Evolutionary conservation across 495 filamentous ascomycete genomes (phyloP).

Genomic region (Chaetomium tenue): DNA sequence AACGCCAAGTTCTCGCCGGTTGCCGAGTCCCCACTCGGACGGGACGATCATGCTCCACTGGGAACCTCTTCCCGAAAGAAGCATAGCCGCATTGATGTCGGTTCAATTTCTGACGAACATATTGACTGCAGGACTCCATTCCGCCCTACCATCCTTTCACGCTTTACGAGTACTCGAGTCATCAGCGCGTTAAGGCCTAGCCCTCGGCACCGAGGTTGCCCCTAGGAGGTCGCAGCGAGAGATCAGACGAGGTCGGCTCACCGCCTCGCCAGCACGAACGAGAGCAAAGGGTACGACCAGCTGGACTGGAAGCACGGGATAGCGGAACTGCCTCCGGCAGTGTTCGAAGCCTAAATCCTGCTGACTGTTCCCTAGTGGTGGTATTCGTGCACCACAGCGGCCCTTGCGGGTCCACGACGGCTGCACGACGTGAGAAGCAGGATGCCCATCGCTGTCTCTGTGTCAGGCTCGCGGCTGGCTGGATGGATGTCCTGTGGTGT

Average conservation of each 20-base stretch:
- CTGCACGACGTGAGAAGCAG: not conserved
- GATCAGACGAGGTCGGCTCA: not conserved
- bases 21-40: conserved; percentile 29
- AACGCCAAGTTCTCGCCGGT: conserved; percentile 21
- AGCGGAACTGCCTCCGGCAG: not conserved
- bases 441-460: not conserved
- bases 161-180: not conserved
- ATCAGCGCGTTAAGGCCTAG: conserved; percentile 3
- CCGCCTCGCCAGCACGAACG: not conserved
- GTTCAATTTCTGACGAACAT: conserved; percentile 3
- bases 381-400: not conserved
- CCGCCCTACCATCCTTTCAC: not conserved
- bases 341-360: not conserved
- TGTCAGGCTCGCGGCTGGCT: not conserved
- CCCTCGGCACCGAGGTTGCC: conserved; percentile 23
- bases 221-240: not conserved
- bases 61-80: conserved; percentile 25
- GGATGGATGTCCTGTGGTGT: not conserved
- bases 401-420: not conserved
- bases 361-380: not conserved
- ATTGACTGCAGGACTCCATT: not conserved
- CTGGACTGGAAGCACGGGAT: not conserved
- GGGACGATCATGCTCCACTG: conserved; percentile 37
- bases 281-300: not conserved
- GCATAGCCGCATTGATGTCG: conserved; percentile 20